A percentile compares a stretch with the other conserved stretches of the same genome.
Conservation (phyloP, 768 basidiomycete species). For the Lyophyllum semitale region DNA sequence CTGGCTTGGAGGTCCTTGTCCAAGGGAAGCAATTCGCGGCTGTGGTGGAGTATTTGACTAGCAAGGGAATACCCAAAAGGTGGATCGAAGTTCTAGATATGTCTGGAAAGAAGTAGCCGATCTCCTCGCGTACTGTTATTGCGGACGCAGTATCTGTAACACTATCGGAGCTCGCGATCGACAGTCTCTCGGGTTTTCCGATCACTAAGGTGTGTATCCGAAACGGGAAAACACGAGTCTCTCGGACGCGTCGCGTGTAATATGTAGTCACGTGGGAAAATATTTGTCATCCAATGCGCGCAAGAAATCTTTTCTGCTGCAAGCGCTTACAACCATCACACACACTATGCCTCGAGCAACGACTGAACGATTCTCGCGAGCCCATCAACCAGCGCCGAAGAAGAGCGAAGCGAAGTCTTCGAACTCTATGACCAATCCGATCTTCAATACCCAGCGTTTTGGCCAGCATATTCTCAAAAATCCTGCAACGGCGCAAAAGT, state of each 20-base stretch:
- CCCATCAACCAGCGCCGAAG: slow-evolving; percentile 65
- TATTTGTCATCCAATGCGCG: background rate
- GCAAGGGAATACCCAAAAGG: slow-evolving; percentile 75
- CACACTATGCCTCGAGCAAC: slow-evolving; percentile 83
- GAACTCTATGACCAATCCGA: slow-evolving; percentile 71
- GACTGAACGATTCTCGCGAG: slow-evolving; percentile 67
- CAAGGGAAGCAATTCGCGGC: slow-evolving; percentile 80
- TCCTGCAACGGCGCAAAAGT: slow-evolving; percentile 89
- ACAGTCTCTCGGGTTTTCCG: too few relatives aligned
- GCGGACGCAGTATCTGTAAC: too few relatives aligned
- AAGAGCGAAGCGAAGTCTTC: slow-evolving; percentile 46
- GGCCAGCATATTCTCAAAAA: slow-evolving; percentile 99
- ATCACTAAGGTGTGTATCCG: too few relatives aligned
- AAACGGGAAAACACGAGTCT: too few relatives aligned
- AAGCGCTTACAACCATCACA: background rate
- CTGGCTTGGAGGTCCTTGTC: slow-evolving; percentile 72
- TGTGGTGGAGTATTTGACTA: slow-evolving; percentile 66
- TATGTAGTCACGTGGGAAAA: background rate
- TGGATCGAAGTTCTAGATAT: slow-evolving; percentile 69
- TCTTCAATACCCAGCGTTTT: slow-evolving; percentile 93
- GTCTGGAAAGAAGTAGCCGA: slow-evolving; percentile 46
- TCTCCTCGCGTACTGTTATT: too few relatives aligned
- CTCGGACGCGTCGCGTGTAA: too few relatives aligned
- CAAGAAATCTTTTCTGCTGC: background rate
- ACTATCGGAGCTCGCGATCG: too few relatives aligned